These are phyloP conservation scores for Salvia miltiorrhiza DNA, from an alignment of 257 asterid species.

Conservation along the genomic window DNA sequence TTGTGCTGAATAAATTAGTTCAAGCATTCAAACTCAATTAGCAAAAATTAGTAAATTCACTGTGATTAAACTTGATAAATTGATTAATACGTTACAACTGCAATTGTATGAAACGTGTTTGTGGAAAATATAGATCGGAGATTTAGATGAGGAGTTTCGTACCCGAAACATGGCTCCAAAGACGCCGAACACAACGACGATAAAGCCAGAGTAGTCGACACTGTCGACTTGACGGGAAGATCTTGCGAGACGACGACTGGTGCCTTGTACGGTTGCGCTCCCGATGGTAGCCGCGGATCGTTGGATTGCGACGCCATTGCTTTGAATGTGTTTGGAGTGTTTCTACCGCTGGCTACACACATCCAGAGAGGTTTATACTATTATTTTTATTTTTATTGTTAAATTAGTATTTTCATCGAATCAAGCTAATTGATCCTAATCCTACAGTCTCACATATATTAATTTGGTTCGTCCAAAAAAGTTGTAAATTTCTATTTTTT, in stretches of 20 bases:
- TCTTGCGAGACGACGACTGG: conserved; percentile 53
- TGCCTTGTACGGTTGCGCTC: conserved; percentile 52
- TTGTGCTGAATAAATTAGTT: conserved; percentile 54
- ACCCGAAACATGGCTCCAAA: conserved; percentile 59
- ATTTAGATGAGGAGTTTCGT: not conserved
- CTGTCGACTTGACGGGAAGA: too few species aligned
- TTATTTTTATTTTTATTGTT: too few species aligned
- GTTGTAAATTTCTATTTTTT: too few species aligned
- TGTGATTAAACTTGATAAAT: not conserved
- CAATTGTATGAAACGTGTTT: not conserved
- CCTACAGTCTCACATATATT: too few species aligned
- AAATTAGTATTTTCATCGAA: too few species aligned
- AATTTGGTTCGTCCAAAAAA: too few species aligned
- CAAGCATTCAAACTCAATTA: not conserved
- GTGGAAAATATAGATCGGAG: conserved; percentile 22
- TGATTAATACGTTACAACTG: not conserved
- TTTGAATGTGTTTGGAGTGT: not conserved
- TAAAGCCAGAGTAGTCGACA: conserved; percentile 81
- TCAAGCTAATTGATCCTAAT: too few species aligned
- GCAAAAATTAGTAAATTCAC: not conserved
- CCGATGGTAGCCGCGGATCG: conserved; percentile 61
- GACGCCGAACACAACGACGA: conserved; percentile 80
- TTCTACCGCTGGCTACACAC: not conserved
- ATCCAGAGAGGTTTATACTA: not conserved
- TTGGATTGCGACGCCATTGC: conserved; percentile 55